Percentiles rank a stretch among this genome's conserved stretches.
Conservation (phyloP, 129 eudicot genomes). For the Mikania micrantha region DNA sequence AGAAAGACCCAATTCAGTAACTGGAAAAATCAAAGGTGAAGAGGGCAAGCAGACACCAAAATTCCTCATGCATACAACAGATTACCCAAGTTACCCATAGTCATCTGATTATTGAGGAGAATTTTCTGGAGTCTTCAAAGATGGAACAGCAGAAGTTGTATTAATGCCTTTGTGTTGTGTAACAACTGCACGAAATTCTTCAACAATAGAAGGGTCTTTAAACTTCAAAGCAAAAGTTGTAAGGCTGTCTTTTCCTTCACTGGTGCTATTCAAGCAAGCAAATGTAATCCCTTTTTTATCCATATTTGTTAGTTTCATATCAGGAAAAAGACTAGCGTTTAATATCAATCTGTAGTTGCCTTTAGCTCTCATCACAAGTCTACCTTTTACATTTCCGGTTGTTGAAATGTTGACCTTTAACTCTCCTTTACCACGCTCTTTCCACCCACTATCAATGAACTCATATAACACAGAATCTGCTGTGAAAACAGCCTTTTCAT, state of each 20-base stretch:
- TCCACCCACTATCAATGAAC: slow-evolving; percentile 78
- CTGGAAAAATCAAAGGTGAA: too few relatives aligned
- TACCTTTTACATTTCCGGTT: slow-evolving; percentile 51
- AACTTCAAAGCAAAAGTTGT: slow-evolving; percentile 85
- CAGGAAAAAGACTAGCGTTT: slow-evolving; percentile 74
- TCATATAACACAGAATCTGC: slow-evolving; percentile 77
- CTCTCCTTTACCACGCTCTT: slow-evolving; percentile 95
- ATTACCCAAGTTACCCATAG: neutral
- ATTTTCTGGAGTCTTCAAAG: slow-evolving; percentile 69
- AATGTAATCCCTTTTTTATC: slow-evolving; percentile 90
- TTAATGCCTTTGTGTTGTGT: slow-evolving; percentile 44
- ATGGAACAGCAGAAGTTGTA: slow-evolving; percentile 6
- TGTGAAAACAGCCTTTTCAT: slow-evolving; percentile 64
- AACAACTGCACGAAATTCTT: slow-evolving; percentile 54
- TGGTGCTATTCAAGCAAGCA: slow-evolving; percentile 73
- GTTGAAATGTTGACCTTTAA: slow-evolving; percentile 62
- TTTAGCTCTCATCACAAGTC: slow-evolving; percentile 84
- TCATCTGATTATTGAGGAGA: slow-evolving; percentile 69
- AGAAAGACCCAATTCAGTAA: neutral
- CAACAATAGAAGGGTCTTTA: slow-evolving; percentile 59
- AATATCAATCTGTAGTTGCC: slow-evolving; percentile 78
- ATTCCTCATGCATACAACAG: neutral
- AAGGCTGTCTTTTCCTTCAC: slow-evolving; percentile 64
- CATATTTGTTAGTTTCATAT: slow-evolving; percentile 90
- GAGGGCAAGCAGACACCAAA: too few relatives aligned